Base-by-base conservation (phyloP, 805 yeast species). In the Candida xyloterini region DNA sequence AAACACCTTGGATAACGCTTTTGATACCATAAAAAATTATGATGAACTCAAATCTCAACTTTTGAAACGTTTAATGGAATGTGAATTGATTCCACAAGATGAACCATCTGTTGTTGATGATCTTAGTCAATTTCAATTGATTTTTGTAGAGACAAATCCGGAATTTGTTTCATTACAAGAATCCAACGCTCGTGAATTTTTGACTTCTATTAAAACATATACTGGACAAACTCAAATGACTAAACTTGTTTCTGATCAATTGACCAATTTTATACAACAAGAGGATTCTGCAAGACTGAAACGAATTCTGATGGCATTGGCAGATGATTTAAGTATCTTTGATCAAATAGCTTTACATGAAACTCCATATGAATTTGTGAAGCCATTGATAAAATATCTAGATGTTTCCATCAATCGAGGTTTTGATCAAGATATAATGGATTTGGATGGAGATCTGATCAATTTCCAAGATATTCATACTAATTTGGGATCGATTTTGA, bases 401-500 rank as follows among this genome's bases (percentile, higher is more conserved):
- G 89, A 83, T 51, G 50, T 54, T 4, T 62, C 70, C 11, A 35
- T 53, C 15, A 45, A 40, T 9, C 41, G 45, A n/a, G 43, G 46
- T 5, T 53, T 56, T 8, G 36, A 27, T n/a, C 48, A 35, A 7
- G 50, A 44, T 10, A 44, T 50, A 18, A 40, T 53, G 29, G 63
- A 56, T 33, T 24, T 56, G 28, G 51, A 69, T 6, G 82, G 79
- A 50, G 79, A 84, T 23, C 81, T 82, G 52, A 87, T 62, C 2
- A 62, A 60, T 40, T 48, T 51, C 46, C 88, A 82, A 56, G 93
- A 84, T 26, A 60, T 69, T 10, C 84, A 80, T 52, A 67, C 86
- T 2, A 79, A 84, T 27, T 80, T 82, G 57, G 89, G 95, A 1
- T 68, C 77, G 32, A 64, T 80, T 1, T 52, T 83, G 18, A 55